Evolutionary conservation across 768 basidiomycete genomes (phyloP), one percentile per base, ranked within the genome.

Genomic region (Lepiota venenata): DNA sequence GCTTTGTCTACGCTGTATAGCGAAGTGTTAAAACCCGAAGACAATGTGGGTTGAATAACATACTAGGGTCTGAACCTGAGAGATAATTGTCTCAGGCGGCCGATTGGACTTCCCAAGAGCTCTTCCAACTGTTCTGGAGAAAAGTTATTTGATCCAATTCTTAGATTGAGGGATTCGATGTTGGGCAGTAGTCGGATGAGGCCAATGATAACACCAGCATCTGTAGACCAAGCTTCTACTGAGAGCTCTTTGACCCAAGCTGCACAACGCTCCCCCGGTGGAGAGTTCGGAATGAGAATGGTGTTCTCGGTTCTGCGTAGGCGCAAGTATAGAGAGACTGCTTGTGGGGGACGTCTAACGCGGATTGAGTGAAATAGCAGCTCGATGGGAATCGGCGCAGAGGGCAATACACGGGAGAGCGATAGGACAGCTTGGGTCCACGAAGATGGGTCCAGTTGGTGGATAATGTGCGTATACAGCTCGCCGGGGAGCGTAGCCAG

Each of bases 51-150:
- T 10, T 36, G 36, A 15, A n/a, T 8, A 12, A 69, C 87, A 70
- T 64, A 90, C 87, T 94, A 95, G 3, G 93, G 93, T 52, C 87
- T 78, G 69, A 96, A 95, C 56, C 87, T 72, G 49, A 96, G 64
- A 3, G 82, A 78, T 14, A 95, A 70, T 58, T 73, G 73, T 36
- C 68, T 59, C 58, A 96, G 60, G 0, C 58, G 61, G 11, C 66
- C 62, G 49, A 79, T 71, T 4, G 84, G 81, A 25, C 72, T 68
- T 52, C 73, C 64, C 44, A 78, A 69, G 45, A 93, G 74, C 47
- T 87, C 85, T 57, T 87, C 84, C 47, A 94, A 66, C 67, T 93
- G 88, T 59, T 94, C 91, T 2, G 93, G 93, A 0, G 83, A 66
- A 65, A 93, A 93, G 57, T 84, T 83, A 38, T 67, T 76, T 0